Evolutionary conservation across 1,139 yeast genomes (phyloP), one percentile per base, ranked within the genome.

Genomic region (Pichia sp.): DNA sequence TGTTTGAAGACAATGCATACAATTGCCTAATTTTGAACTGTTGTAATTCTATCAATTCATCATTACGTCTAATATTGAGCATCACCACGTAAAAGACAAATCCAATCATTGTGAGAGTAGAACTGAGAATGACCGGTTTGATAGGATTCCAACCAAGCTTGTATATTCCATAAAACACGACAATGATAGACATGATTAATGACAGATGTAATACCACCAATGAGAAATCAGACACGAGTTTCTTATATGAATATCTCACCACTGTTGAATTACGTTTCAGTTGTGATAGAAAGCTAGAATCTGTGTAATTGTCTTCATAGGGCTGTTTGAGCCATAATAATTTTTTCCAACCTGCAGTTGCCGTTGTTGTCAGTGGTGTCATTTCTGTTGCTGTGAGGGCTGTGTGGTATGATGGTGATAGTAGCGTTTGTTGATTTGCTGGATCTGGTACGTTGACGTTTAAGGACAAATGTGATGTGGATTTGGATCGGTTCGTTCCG

Each of bases 271-370:
- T 86, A 32, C 93, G 65, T 48, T 78, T 76, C 47, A 88, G 67
- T 53, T 81, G 94, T 4, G 87, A 75, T 14, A 87, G 63, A 53
- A 91, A 91, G 8, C 88, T 73, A 9, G 63, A 60, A 53, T 87
- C 94, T 2, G 94, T 91, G 60, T 85, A 85, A 58, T 87, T 91
- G 56, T 91, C 98, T 0, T 95, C 94, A 52, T 78, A 88, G 12
- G 84, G 84, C 53, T 88, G 96, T 42, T 72, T 71, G 30, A 83
- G 71, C 79, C 95, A 91, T n/a, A 91, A 68, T 30, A 87, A 71
- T 52, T 93, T 84, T 49, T 81, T 71, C 97, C 97, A 88, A 13
- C 35, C 27, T 22, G 26, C 15, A 9, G 8, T 13, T 20, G 18
- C 12, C 8, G 16, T n/a, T 1, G 25, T 5, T 17, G 33, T 3